Evolutionary conservation across 495 filamentous ascomycete species (phyloP), one percentile per base, ranked within the genome.

Genomic region (Copromyces sp.): DNA sequence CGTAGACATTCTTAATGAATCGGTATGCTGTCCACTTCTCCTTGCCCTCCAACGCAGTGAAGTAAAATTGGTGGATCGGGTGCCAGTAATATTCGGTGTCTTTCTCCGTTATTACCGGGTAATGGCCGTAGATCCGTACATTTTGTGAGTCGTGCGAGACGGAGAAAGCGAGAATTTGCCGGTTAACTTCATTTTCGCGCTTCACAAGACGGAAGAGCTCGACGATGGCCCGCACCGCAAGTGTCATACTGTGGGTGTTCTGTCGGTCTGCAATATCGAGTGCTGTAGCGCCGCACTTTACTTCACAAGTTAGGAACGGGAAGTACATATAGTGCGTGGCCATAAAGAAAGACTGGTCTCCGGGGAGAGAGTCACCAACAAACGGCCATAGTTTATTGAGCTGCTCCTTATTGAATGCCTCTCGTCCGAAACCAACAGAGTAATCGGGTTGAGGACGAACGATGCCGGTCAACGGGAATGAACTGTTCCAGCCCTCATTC

Each of bases 151-250:
- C 77, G 75, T 86, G 81, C 35, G 83, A 86, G 72, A 88, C 77
- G 2, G 83, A 86, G 79, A 87, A 87, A 42, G 79, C 79, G 71
- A 84, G 78, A 41, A 84, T 81, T 74, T 83, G 71, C 68, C 76
- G 78, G 72, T 85, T 40, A 40, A 84, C 71, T 74, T 84, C 80
- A 39, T 77, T 61, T 73, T 82, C 74, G 47, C 79, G 82, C 37
- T 79, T 76, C 3, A 83, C 78, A 7, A 40, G 7, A 44, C 70
- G 68, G 44, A 77, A 80, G 53, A 86, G 80, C 69, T 84, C 78
- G 29, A 81, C 75, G 24, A 84, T 65, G 53, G 47, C 80, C 37
- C 79, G 76, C 53, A 83, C 78, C 11, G 81, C 78, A 68, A 85
- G 38, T 29, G 80, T 81, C 78, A 82, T 81, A 69, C 82, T 85